These are phyloP conservation scores for Fragaria ananassa DNA, from an alignment of 306 rosid species.

Conservation along the genomic window DNA sequence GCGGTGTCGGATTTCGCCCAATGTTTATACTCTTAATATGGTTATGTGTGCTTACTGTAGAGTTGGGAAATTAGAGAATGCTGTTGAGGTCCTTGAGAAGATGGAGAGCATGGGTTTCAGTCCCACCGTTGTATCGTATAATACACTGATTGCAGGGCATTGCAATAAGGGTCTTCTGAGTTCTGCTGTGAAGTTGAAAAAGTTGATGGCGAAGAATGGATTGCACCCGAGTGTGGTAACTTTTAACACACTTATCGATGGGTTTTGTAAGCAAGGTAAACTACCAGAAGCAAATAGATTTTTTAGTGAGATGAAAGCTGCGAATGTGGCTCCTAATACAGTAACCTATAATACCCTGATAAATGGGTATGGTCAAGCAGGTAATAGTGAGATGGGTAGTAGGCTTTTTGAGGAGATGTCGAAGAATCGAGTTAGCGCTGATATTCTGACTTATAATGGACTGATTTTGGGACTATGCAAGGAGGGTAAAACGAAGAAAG, in stretches of 20 bases:
- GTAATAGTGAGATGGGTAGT: conserved; percentile 55
- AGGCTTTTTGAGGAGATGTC: conserved; percentile 72
- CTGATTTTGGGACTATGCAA: conserved; percentile 83
- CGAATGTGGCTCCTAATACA: conserved; percentile 52
- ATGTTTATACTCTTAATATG: conserved; percentile 69
- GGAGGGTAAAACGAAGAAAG: conserved; percentile 79
- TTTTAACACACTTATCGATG: conserved; percentile 60
- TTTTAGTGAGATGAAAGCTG: conserved; percentile 62
- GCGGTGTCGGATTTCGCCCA: conserved; percentile 42
- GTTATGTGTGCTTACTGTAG: conserved; percentile 62
- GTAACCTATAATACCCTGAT: conserved; percentile 75
- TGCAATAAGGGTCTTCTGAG: conserved; percentile 63
- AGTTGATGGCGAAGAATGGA: conserved; percentile 48
- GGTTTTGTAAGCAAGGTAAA: conserved; percentile 70
- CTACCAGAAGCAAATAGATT: conserved; percentile 60
- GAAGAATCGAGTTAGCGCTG: conserved; percentile 49
- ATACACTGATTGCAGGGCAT: conserved; percentile 67
- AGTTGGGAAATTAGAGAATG: conserved; percentile 59
- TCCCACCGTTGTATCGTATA: conserved; percentile 62
- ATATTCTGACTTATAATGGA: conserved; percentile 73
- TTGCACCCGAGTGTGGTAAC: conserved; percentile 59
- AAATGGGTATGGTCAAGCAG: conserved; percentile 58
- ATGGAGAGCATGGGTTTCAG: conserved; percentile 66
- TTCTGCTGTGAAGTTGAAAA: conserved; percentile 53
- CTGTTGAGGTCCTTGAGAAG: conserved; percentile 41